Evolutionary conservation across 192 early-diverging fungal species (phyloP).

Genomic region (Linnemannia zychae): DNA sequence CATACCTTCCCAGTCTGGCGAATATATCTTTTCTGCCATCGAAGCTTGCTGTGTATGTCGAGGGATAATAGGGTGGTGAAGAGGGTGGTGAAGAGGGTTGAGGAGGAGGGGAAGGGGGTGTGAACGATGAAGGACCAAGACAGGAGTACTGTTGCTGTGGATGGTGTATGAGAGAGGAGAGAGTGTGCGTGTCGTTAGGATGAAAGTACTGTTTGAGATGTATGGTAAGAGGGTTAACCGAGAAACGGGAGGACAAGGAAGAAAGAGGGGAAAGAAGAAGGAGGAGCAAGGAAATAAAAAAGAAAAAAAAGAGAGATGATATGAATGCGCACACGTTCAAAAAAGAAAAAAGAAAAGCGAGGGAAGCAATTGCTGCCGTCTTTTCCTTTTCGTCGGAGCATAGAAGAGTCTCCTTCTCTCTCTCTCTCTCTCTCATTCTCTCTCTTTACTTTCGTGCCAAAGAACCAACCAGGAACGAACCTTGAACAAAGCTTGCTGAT

Average conservation of each 20-base stretch:
- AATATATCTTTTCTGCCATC: not conserved
- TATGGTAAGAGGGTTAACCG: too few relatives aligned
- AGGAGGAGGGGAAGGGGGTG: too few relatives aligned
- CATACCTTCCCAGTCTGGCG: slow-evolving; percentile 1
- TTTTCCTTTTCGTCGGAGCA: not conserved
- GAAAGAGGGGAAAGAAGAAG: not conserved
- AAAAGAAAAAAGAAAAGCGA: not conserved
- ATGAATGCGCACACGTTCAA: too few relatives aligned
- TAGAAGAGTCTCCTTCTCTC: not conserved
- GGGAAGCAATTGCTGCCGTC: not conserved
- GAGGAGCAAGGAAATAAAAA: not conserved
- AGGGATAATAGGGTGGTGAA: too few relatives aligned
- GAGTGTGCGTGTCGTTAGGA: too few relatives aligned
- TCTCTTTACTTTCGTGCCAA: not conserved
- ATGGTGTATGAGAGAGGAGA: too few relatives aligned
- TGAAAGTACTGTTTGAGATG: too few relatives aligned
- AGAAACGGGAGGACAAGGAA: not conserved
- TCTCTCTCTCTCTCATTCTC: too few relatives aligned
- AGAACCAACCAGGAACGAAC: slow-evolving; percentile 3
- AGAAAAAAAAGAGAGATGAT: not conserved
- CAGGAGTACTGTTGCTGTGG: too few relatives aligned
- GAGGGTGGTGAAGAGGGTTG: too few relatives aligned
- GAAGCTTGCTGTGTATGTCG: not conserved
- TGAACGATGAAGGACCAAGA: too few relatives aligned
- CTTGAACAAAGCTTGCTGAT: not conserved